Conservation (phyloP, 345 rosid genomes). For the Aquilaria yunnanensis region DNA sequence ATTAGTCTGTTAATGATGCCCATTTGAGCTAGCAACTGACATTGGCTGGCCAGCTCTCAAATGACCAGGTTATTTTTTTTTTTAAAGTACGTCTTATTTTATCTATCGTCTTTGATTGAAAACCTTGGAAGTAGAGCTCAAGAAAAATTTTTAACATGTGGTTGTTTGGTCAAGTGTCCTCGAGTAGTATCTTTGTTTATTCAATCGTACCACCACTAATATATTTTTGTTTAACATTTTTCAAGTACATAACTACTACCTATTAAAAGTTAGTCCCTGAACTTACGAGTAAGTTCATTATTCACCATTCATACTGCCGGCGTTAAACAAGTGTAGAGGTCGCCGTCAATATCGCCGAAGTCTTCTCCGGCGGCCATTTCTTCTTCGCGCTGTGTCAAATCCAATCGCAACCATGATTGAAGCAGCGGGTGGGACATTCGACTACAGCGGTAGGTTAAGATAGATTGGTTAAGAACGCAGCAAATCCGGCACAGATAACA, state of each 20-base stretch:
- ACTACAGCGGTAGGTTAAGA: no score
- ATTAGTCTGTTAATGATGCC: conserved; percentile 19
- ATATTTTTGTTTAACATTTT: conserved; percentile 1
- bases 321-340: no score
- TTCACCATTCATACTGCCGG: no score
- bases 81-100: conserved; percentile 13
- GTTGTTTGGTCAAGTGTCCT: conserved; percentile 47
- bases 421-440: no score
- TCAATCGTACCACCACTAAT: neutral
- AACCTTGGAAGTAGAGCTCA: conserved; percentile 39
- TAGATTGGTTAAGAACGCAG: no score
- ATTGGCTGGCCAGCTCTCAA: conserved; percentile 65
- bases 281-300: no score
- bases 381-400: no score
- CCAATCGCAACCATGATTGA: no score
- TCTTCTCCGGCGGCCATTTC: no score
- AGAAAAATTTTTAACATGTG: conserved; percentile 20
- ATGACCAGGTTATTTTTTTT: conserved; percentile 14
- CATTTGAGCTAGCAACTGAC: conserved; percentile 51
- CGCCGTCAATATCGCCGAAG: no score
- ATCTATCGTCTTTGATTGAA: conserved; percentile 16
- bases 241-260: neutral
- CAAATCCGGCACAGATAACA: no score
- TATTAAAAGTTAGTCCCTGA: neutral
- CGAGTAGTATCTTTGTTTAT: neutral